These are phyloP conservation scores for Obelidium mucronatum DNA, from an alignment of 192 early-diverging fungal genomes.

Conservation along the genomic window DNA sequence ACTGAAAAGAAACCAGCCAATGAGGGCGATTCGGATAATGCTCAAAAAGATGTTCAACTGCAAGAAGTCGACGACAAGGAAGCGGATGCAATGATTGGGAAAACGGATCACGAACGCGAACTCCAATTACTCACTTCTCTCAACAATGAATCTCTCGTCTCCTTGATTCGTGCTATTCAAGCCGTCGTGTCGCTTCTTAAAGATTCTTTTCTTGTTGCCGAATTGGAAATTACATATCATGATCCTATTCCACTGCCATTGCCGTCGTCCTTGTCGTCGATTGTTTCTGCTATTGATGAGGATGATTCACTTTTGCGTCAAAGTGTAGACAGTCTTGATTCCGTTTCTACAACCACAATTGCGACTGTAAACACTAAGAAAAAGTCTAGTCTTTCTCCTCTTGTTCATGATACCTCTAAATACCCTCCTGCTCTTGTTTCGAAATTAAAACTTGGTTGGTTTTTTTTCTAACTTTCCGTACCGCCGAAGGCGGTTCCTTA, in stretches of 20 bases:
- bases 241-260: too few species aligned
- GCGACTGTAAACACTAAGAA: not conserved
- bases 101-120: slow-evolving; percentile 25
- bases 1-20: not conserved
- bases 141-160: slow-evolving; percentile 18
- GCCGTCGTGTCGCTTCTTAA: not conserved
- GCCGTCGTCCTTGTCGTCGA: too few species aligned
- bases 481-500: too few species aligned
- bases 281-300: too few species aligned
- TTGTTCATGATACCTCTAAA: not conserved
- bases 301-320: too few species aligned
- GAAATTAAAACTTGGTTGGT: not conserved
- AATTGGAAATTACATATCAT: too few species aligned
- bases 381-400: not conserved
- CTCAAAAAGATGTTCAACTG: not conserved
- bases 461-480: too few species aligned
- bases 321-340: not conserved
- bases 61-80: not conserved
- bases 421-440: not conserved
- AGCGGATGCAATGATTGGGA: slow-evolving; percentile 1
- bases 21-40: too few species aligned
- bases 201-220: not conserved
- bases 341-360: not conserved
- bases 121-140: slow-evolving; percentile 16
- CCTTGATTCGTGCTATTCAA: slow-evolving; percentile 17